These are phyloP conservation scores for Pyricularia grisea DNA, from an alignment of 2,329 filamentous ascomycete genomes.

Conservation along the genomic window DNA sequence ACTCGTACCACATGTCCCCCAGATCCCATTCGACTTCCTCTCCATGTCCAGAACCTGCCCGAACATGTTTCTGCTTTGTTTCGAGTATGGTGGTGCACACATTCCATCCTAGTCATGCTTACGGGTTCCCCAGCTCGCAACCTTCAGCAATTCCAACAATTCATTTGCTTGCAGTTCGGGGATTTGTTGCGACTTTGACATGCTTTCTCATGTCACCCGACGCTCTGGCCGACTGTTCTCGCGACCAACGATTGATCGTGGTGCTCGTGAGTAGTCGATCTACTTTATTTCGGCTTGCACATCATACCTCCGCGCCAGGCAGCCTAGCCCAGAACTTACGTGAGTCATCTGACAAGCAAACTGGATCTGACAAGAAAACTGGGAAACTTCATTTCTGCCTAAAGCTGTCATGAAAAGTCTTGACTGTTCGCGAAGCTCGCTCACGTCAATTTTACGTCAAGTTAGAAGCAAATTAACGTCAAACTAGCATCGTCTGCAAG, in stretches of 20 bases:
- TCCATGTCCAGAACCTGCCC: background rate
- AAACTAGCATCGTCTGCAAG: background rate
- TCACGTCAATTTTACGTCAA: background rate
- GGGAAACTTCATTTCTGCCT: background rate
- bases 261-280: background rate
- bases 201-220: background rate
- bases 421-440: too few species aligned
- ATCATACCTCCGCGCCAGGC: background rate
- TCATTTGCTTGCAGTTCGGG: background rate
- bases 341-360: background rate
- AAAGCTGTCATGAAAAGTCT: background rate
- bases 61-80: background rate
- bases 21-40: background rate
- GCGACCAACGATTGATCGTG: background rate
- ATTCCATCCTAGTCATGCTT: background rate
- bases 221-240: background rate
- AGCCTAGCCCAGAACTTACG: background rate
- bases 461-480: background rate
- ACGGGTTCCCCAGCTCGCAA: background rate
- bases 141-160: background rate
- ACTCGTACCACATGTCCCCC: background rate
- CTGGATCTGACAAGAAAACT: too few species aligned
- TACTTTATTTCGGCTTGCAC: background rate
- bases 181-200: background rate
- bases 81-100: background rate